Conservation (phyloP, 2,329 filamentous ascomycete genomes). For the Tolypocladium cylindrosporum region DNA sequence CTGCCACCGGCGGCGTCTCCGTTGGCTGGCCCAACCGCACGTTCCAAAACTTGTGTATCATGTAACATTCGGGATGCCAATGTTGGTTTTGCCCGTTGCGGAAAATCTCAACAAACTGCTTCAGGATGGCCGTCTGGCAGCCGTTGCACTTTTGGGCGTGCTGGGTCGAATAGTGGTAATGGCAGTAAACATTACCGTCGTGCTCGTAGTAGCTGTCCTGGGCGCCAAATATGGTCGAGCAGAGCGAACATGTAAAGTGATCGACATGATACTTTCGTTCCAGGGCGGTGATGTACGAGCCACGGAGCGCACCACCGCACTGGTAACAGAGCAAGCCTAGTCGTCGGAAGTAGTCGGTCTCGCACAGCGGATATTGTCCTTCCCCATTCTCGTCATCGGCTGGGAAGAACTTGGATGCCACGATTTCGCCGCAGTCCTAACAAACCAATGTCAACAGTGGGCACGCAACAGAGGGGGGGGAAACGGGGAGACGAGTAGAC, state of each 20-base stretch:
- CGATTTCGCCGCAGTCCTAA: slow-evolving; percentile 92
- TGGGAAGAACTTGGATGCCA: slow-evolving; percentile 98
- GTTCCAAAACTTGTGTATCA: slow-evolving; percentile 99
- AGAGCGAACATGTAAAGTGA: slow-evolving; percentile 96
- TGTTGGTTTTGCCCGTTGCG: slow-evolving; percentile 97
- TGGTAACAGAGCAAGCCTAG: slow-evolving; percentile 85
- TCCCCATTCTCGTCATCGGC: slow-evolving; percentile 81
- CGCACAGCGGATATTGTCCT: slow-evolving; percentile 88
- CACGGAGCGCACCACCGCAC: slow-evolving; percentile 84
- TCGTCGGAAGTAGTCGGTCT: slow-evolving; percentile 93
- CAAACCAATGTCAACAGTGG: slow-evolving; percentile 5
- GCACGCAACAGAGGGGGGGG: neutral
- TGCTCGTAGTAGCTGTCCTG: slow-evolving; percentile 99
- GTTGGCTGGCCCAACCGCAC: slow-evolving; percentile 66
- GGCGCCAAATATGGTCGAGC: slow-evolving; percentile 93
- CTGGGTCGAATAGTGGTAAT: slow-evolving; percentile 97
- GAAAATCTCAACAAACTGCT: slow-evolving; percentile 98
- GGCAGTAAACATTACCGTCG: slow-evolving; percentile 91
- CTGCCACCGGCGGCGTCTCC: slow-evolving; percentile 33
- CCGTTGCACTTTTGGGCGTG: slow-evolving; percentile 95
- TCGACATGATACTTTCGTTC: slow-evolving; percentile 99
- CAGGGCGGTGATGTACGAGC: slow-evolving; percentile 94
- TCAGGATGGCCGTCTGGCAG: slow-evolving; percentile 92
- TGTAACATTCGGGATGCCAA: slow-evolving; percentile 99
- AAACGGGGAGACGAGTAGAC: slow-evolving; percentile 15